Conservation (phyloP, 305 asterid species). For the Solanum chacoense region DNA sequence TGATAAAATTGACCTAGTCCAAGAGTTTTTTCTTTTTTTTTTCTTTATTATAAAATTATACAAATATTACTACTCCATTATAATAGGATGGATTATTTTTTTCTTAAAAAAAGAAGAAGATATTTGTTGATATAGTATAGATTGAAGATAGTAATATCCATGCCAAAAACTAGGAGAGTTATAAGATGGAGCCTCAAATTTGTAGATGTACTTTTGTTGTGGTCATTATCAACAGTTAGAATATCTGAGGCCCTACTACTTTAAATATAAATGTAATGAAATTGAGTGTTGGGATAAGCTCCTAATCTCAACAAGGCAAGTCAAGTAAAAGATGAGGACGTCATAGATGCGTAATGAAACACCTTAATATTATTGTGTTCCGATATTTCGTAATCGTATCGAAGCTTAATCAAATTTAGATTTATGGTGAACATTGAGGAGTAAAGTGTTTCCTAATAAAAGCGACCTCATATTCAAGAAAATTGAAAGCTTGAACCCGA, state of each 20-base stretch:
- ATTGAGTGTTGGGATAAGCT: not conserved
- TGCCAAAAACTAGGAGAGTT: not conserved
- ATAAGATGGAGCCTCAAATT: not conserved
- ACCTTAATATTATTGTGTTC: not conserved
- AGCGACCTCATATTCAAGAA: no score
- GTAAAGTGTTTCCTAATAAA: not conserved
- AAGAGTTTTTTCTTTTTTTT: no score
- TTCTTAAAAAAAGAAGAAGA: not conserved
- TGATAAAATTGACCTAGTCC: not conserved
- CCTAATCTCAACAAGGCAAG: not conserved
- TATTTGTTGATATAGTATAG: not conserved
- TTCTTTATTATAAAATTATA: no score
- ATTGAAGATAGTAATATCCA: not conserved
- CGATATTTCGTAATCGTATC: no score
- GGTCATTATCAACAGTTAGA: not conserved
- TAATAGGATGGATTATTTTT: not conserved
- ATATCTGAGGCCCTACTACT: not conserved
- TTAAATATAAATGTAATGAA: not conserved
- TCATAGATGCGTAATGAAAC: not conserved
- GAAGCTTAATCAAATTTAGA: no score
- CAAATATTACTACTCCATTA: not conserved
- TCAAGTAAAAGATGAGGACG: not conserved
- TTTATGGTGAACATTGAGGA: not conserved
- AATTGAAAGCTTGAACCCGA: accelerated
- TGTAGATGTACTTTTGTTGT: not conserved